Evolutionary conservation across 2,329 filamentous ascomycete species (phyloP), one percentile per base, ranked within the genome.

Genomic region (Aureobasidium sp.): DNA sequence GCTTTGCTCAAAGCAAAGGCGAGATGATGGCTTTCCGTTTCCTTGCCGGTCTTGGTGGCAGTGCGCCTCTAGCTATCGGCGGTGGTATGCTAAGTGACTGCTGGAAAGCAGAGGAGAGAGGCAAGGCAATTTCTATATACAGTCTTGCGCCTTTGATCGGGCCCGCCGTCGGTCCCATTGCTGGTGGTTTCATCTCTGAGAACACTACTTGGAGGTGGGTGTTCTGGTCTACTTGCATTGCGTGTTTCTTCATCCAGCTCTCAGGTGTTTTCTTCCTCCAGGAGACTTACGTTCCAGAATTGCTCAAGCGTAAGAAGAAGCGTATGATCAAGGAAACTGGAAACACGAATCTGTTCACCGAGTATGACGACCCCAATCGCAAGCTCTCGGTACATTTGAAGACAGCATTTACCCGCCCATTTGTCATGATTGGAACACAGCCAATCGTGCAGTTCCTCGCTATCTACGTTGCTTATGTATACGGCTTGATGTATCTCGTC

Each of bases 181-280:
- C 57, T 22, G 59, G 71, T 21, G 71, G 64, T 2, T 73, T 67
- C 41, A 59, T 72, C 12, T 59, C 66, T 4, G 60, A 70, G 44
- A 55, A 55, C 25, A 41, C 34, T 4, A 55, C 47, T n/a, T 89
- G 86, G 86, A 76, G 84, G 34, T 89, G 85, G 85, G 79, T 81
- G 6, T 89, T 88, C 69, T 86, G 79, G 68, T 74, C 80, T 0
- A 85, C 82, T 0, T 79, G 80, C 1, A 83, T 88, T 54, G 72
- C 72, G 21, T 80, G 81, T 54, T 83, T 74, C 1, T 55, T 79
- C 11, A 78, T 88, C 47, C 83, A 86, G 63, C 55, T 76, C 10
- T 68, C 77, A 6, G 84, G 84, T 4, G 65, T 86, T 44, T 78
- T 83, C 64, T 76, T 83, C 58, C 72, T 83, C 1, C 74, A 75